Conservation (phyloP, 129 eudicot genomes). For the Calendula officinalis region DNA sequence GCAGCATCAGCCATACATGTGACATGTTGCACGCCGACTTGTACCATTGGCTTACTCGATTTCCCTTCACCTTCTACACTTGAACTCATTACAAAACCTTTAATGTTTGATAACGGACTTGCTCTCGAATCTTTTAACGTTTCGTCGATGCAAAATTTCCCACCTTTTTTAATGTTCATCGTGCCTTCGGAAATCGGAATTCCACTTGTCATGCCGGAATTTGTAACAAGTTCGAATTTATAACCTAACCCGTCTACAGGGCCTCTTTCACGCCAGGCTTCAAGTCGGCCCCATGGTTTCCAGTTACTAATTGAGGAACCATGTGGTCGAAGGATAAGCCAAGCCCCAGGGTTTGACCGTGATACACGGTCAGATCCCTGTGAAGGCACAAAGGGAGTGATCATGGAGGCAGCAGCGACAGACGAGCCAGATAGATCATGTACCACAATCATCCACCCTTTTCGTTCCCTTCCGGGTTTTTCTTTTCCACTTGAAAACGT, state of each 20-base stretch:
- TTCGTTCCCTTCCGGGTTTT: conserved; percentile 59
- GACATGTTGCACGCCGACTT: conserved; percentile 80
- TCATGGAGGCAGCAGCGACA: conserved; percentile 92
- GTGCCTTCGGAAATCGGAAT: conserved; percentile 82
- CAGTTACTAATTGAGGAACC: conserved; percentile 65
- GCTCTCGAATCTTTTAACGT: conserved; percentile 38
- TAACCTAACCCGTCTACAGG: conserved; percentile 73
- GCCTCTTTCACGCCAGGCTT: conserved; percentile 95
- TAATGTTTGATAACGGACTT: conserved; percentile 41
- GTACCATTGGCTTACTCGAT: conserved; percentile 69
- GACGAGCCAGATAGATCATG: conserved; percentile 91
- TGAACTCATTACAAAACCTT: conserved; percentile 88
- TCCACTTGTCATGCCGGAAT: conserved; percentile 56
- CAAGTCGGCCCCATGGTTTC: conserved; percentile 99
- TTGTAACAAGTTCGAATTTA: conserved; percentile 72
- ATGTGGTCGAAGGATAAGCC: conserved; percentile 92
- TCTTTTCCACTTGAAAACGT: conserved; percentile 50
- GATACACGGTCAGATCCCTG: conserved; percentile 85
- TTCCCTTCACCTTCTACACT: conserved; percentile 86
- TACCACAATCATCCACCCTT: conserved; percentile 90
- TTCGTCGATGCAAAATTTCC: conserved; percentile 67
- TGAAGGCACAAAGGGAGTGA: conserved; percentile 93
- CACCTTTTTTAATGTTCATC: conserved; percentile 73
- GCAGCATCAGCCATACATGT: conserved; percentile 96
- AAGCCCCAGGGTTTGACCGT: conserved; percentile 93